Evolutionary conservation across 495 filamentous ascomycete species (phyloP).

Genomic region (Talaromyces adpressus): DNA sequence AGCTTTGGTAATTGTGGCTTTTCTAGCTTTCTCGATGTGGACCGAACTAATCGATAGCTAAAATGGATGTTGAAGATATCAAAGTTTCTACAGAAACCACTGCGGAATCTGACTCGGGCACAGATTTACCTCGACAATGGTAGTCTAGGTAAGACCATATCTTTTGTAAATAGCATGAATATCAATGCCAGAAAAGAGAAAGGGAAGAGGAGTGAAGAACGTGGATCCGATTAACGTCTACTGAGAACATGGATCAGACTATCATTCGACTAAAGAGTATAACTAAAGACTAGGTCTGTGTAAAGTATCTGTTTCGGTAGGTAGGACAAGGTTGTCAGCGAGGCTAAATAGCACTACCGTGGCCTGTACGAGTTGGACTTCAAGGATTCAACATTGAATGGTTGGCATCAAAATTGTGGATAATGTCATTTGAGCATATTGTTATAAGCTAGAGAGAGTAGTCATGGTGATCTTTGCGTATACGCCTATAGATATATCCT

Average conservation of each 20-base stretch:
- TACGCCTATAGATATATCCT: neutral
- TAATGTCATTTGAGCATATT: neutral
- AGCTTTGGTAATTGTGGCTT: neutral
- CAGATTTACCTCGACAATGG: neutral
- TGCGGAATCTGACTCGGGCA: neutral
- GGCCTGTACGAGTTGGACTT: neutral
- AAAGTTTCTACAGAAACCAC: neutral
- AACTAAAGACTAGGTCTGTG: neutral
- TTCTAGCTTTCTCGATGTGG: neutral
- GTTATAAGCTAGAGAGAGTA: neutral
- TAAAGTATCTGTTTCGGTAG: neutral
- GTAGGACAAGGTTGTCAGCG: neutral
- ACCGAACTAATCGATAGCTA: neutral
- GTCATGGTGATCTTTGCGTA: neutral
- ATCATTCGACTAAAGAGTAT: neutral
- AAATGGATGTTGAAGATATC: neutral
- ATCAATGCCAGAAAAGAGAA: neutral
- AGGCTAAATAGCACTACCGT: neutral
- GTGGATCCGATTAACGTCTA: neutral
- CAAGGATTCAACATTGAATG: neutral
- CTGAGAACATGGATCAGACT: neutral
- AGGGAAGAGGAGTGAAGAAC: neutral
- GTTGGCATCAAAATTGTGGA: neutral
- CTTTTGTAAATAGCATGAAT: neutral
- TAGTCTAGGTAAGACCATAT: neutral